Conservation (phyloP, 2,329 filamentous ascomycete genomes). For the Aureobasidium sp. region DNA sequence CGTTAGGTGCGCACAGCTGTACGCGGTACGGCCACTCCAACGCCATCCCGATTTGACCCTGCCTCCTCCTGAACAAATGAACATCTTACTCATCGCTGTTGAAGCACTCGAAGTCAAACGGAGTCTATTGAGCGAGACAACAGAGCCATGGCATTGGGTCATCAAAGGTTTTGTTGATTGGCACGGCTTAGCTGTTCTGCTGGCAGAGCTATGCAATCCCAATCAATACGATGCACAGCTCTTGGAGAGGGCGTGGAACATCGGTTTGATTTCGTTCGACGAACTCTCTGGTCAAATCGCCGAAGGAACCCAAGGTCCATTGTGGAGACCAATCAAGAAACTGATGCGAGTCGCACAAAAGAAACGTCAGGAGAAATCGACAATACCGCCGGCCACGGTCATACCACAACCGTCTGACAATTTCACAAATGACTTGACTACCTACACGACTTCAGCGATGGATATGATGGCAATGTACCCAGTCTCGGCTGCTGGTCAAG, state of each 20-base stretch:
- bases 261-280: not conserved
- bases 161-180: slow-evolving; percentile 8
- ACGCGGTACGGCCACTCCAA: slow-evolving; percentile 3
- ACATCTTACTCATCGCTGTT: slow-evolving; percentile 1
- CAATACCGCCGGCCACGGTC: too few relatives aligned
- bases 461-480: not conserved
- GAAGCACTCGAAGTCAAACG: slow-evolving; percentile 9
- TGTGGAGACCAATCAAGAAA: slow-evolving; percentile 9
- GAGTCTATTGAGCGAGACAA: not conserved
- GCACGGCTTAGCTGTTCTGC: not conserved
- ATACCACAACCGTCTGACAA: not conserved
- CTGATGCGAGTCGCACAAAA: slow-evolving; percentile 6
- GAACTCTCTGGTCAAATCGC: not conserved
- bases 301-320: not conserved
- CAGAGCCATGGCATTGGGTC: slow-evolving; percentile 10
- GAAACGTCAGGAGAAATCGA: not conserved
- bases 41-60: not conserved
- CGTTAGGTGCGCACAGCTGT: not conserved
- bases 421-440: not conserved
- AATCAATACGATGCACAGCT: slow-evolving; percentile 4
- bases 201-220: slow-evolving; percentile 5
- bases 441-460: not conserved
- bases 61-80: not conserved
- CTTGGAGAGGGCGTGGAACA: not conserved
- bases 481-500: not conserved